Conservation (phyloP, 1,139 yeast species). For the Candida tetrigidarum region DNA sequence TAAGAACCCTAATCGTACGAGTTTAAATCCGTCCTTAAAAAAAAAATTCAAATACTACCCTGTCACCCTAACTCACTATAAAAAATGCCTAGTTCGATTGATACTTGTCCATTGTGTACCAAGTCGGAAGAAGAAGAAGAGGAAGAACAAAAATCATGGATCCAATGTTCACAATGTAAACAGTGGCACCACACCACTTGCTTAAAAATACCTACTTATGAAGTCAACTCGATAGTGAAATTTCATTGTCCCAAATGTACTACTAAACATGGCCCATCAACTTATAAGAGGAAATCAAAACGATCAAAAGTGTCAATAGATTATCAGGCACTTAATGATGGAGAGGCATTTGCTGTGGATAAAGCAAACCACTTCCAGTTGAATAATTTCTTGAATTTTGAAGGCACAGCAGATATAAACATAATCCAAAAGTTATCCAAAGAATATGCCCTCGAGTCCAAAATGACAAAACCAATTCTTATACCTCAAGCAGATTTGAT, state of each 20-base stretch:
- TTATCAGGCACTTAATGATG: constrained; percentile 80
- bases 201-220: constrained; percentile 38
- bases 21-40: neutral
- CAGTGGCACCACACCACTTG: constrained; percentile 68
- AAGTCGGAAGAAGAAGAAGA: constrained; percentile 17
- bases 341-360: constrained; percentile 63
- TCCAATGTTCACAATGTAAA: constrained; percentile 63
- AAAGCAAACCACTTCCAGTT: constrained; percentile 69
- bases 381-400: constrained; percentile 33
- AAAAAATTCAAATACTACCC: neutral
- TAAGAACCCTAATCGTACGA: neutral
- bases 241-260: constrained; percentile 63
- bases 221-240: constrained; percentile 43
- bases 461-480: constrained; percentile 33
- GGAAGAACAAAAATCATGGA: constrained; percentile 42
- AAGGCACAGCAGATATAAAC: constrained; percentile 17
- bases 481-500: constrained; percentile 34
- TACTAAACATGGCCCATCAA: constrained; percentile 53
- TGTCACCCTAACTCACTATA: too few species aligned
- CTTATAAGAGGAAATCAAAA: constrained; percentile 57
- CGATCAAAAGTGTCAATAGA: constrained; percentile 62
- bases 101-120: constrained; percentile 25
- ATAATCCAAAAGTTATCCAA: constrained; percentile 33
- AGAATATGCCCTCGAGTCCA: constrained; percentile 34
- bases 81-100: constrained; percentile 17